These are phyloP conservation scores for Ophiostoma populinum DNA, from an alignment of 2,329 filamentous ascomycete species.

Conservation along the genomic window DNA sequence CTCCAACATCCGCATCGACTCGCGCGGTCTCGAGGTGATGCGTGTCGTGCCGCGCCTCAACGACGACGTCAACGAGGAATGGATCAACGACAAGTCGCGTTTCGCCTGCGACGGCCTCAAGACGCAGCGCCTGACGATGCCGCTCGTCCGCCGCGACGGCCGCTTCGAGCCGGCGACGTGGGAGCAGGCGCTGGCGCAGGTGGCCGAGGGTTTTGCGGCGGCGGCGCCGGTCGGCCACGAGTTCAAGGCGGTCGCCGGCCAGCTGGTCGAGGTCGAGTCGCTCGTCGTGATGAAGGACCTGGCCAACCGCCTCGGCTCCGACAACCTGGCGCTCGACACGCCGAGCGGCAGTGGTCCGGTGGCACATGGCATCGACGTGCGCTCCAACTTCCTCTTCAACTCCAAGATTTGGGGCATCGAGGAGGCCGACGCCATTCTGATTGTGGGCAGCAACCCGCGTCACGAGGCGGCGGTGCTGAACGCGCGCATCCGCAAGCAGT, in stretches of 20 bases:
- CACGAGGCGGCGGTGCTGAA: conserved; percentile 93
- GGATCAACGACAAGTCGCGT: conserved; percentile 97
- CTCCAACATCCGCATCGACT: conserved; percentile 87
- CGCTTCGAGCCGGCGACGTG: conserved; percentile 86
- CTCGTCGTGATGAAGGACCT: conserved; percentile 95
- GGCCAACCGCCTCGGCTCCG: conserved; percentile 88
- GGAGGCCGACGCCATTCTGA: conserved; percentile 78
- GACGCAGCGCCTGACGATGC: conserved; percentile 88
- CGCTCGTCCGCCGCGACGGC: conserved; percentile 71
- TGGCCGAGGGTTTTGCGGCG: conserved; percentile 62
- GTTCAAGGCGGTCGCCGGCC: conserved; percentile 87
- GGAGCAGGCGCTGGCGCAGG: conserved; percentile 87
- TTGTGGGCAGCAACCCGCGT: conserved; percentile 87
- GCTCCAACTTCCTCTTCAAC: conserved; percentile 94
- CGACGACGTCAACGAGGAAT: conserved; percentile 97
- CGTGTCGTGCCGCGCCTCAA: conserved; percentile 82
- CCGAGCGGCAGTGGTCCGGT: conserved; percentile 68
- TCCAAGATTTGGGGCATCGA: conserved; percentile 87
- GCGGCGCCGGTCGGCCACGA: conserved; percentile 77
- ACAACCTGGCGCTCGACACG: conserved; percentile 87
- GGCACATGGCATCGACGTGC: conserved; percentile 82
- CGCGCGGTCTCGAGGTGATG: conserved; percentile 91
- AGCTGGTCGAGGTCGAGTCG: conserved; percentile 80
- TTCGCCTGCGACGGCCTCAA: conserved; percentile 94
- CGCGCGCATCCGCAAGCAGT: conserved; percentile 93